Evolutionary conservation across 2,329 filamentous ascomycete genomes (phyloP).

Genomic region (Pseudogymnoascus destructans): DNA sequence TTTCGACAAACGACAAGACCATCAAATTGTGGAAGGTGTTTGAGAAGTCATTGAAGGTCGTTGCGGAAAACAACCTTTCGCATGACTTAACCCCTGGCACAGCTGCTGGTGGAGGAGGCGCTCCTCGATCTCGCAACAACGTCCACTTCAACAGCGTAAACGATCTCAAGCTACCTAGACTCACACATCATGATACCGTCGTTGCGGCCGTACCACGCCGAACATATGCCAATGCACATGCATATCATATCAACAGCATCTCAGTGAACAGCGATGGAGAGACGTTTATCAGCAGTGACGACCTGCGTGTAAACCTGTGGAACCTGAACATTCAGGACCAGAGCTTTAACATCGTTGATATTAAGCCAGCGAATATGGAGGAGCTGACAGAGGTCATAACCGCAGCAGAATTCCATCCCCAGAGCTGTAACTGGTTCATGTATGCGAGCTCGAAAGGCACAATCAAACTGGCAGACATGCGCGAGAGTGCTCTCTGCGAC

Average conservation of each 20-base stretch:
- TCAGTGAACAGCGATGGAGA: constrained; percentile 99
- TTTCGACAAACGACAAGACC: constrained; percentile 98
- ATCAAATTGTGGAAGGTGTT: constrained; percentile 99
- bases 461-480: constrained; percentile 97
- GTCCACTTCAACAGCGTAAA: constrained; percentile 65
- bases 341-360: constrained; percentile 99
- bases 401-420: constrained; percentile 90
- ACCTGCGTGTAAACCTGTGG: constrained; percentile 95
- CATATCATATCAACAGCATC: constrained; percentile 99
- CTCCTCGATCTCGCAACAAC: constrained; percentile 57
- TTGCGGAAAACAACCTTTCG: constrained; percentile 96
- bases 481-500: constrained; percentile 90
- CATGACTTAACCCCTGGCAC: constrained; percentile 75
- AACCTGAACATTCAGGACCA: constrained; percentile 98
- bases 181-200: constrained; percentile 97
- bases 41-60: constrained; percentile 97
- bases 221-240: constrained; percentile 96
- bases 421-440: constrained; percentile 99
- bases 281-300: constrained; percentile 98
- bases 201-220: constrained; percentile 90
- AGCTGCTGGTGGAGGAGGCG: constrained; percentile 63
- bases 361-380: constrained; percentile 99
- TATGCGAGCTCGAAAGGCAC: constrained; percentile 98
- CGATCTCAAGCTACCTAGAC: constrained; percentile 82
- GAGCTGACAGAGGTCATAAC: constrained; percentile 98